These are phyloP conservation scores for Rosa chinensis DNA, from an alignment of 306 rosid genomes.

Conservation along the genomic window DNA sequence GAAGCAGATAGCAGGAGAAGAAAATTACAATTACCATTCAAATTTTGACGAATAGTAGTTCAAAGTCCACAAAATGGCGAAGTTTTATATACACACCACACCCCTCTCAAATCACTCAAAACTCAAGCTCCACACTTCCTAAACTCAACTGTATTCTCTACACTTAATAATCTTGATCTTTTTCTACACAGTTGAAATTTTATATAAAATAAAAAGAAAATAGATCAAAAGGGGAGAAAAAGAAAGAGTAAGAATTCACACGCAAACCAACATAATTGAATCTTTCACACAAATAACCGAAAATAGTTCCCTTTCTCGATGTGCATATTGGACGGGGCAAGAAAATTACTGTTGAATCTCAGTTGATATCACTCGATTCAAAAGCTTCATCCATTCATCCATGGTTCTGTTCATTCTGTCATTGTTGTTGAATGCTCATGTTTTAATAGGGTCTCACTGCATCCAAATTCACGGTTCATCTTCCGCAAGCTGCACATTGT, in stretches of 20 bases:
- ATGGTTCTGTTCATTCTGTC: background rate
- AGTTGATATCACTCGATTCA: slow-evolving; percentile 2
- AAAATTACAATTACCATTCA: slow-evolving; percentile 9
- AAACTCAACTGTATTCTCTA: slow-evolving; percentile 40
- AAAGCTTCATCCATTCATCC: slow-evolving; percentile 19
- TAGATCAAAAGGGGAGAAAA: slow-evolving; percentile 16
- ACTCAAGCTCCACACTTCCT: slow-evolving; percentile 31
- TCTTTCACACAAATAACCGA: slow-evolving; percentile 31
- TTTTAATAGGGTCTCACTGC: background rate
- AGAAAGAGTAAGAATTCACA: slow-evolving; percentile 34
- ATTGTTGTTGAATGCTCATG: background rate
- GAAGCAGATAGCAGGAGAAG: background rate
- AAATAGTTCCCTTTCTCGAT: slow-evolving; percentile 1
- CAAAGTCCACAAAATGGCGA: background rate
- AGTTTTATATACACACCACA: background rate
- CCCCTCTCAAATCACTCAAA: background rate
- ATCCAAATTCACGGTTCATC: slow-evolving; percentile 50
- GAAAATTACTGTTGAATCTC: slow-evolving; percentile 4
- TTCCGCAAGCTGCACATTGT: slow-evolving; percentile 65
- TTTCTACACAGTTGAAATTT: slow-evolving; percentile 64
- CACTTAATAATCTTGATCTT: slow-evolving; percentile 24
- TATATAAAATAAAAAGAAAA: slow-evolving; percentile 6
- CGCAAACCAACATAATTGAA: slow-evolving; percentile 30
- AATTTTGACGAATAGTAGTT: background rate
- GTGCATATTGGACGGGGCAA: background rate